Base-by-base conservation (phyloP, 208 protist species). In the Trypanosoma platydactyli region DNA sequence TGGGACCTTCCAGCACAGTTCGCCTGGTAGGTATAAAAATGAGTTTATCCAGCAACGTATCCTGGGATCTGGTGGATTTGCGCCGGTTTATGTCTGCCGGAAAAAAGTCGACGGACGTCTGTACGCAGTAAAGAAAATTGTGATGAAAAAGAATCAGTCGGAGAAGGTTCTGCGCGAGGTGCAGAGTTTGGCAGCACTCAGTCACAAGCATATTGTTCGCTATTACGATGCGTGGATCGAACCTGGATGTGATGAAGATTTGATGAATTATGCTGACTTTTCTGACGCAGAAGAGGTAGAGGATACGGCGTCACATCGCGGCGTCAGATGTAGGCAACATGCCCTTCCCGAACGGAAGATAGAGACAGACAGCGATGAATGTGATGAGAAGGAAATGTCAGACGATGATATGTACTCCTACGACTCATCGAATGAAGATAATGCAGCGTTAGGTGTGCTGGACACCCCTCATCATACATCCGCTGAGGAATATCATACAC, bases 201-300 rank as follows among this genome's bases (percentile, higher is more conserved):
- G 83, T 63, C 86, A 95, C 70, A 84, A 81, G 53, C 85, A 92
- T 63, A 86, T 95, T 59, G 89, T 95, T 12, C 86, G 89, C 29
- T 95, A 95, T 72, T 95, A 93, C 62, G 85, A 95, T 71, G 89
- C 86, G 22, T 95, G 89, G 87, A 78, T 92, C 13, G 89, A 93
- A 49, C 81, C 86, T 59, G 89, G 89, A n/a, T 91, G 80, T 46
- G 82, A 89, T 46, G 84, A 91, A 44, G 84, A 91, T 9, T 61
- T 95, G 22, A 63, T 73, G n/a, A 54, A 71, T 15, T 92, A 85
- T 73, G 63, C 88, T 7, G 73, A 80, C 22, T 64, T 73, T 22
- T 51, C 25, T 50, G 53, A 70, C 3, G 56, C 30, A 45, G 56
- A 50, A 5, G 41, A 50, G 22, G 12, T 35, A 9, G 56, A 62